Base-by-base conservation (phyloP, 208 protist species). In the Tritrichomonas foetus region DNA sequence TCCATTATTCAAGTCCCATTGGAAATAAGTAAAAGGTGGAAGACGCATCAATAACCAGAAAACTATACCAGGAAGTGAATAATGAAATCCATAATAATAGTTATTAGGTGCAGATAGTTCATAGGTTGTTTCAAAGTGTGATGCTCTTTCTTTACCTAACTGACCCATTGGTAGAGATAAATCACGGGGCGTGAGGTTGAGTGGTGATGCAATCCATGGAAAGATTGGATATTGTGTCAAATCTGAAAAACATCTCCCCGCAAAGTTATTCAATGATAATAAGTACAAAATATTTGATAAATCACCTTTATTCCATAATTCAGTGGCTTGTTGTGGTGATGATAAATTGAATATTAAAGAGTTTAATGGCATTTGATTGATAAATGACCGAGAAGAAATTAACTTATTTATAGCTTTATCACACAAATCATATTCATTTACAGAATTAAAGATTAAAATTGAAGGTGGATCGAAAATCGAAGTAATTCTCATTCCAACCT, bases 161-260 rank as follows among this genome's bases (percentile, higher is more conserved):
- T 89, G 78, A 39, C 78, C 78, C 47, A 89, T 89, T 89, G 78
- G 78, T 11, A 55, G 14, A 20, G 78, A 61, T 16, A 89, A 39
- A 16, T 89, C 78, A 11, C 78, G 0, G 33, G 13, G 3, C 30
- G 33, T 16, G 0, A 57, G 9, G 2, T 33, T 0, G 55, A 22
- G 8, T 57, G 78, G 78, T 30, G 78, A 89, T n/a, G 8, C 25
- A 20, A 89, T n/a, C 78, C 78, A 89, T 16, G 78, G 78, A 57
- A 89, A 89, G 44, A 89, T n/a, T 55, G 78, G 78, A 61, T 89
- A 89, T 57, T 89, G 78, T 57, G 78, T 57, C 39, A 89, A 57
- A 61, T 89, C 78, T 14, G 22, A 20, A 20, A 89, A 89, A 53
- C 25, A 57, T 11, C 78, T 0, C 1, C 78, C 78, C 20, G 47